Base-by-base conservation (phyloP, 495 filamentous ascomycete species). In the Tuber indicum region DNA sequence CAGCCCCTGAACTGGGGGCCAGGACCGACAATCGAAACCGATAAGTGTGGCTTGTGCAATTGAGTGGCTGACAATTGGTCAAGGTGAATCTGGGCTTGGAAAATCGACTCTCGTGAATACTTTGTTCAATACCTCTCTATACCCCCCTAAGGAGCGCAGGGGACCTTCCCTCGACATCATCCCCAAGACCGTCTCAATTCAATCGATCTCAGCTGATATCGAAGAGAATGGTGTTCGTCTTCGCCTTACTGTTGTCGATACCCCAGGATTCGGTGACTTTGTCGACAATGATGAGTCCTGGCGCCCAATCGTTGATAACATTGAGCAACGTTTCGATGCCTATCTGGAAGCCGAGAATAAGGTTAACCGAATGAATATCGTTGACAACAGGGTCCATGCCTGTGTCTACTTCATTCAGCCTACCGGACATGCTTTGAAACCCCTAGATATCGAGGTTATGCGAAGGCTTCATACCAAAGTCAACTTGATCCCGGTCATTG, bases 371-470 rank as follows among this genome's bases (percentile, higher is more conserved):
- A 96, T 96, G 89, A 99, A 99, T 89, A 98, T 98, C 85, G 90
- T 98, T 74, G 96, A 99, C 86, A 98, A 98, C 89, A 92, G 96
- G 82, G 93, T 99, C 76, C 96, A 99, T 83, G 95, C 96, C 42
- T 98, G 96, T 83, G 96, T 99, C 72, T 99, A 97, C 90, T 99
- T 99, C 88, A 97, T 99, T 82, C 96, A 99, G 87, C 96, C 96
- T 75, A 99, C 96, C 62, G 96, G 96, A 73, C 96, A 99, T 88
- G 96, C 96, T n/a, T 88, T 99, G 83, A 99, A 99, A 92, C 96
- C 96, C 73, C 87, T 99, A 81, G 96, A 99, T 84, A 97, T 98
- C 79, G 96, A 99, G 87, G 96, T 99, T 79, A 99, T 99, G 96
- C 92, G 93, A 86, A 91, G 96, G 83, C 88, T 99, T 71, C 96